phyloP scores from a whole-genome alignment of 2,329 filamentous ascomycete genomes.

The Colletotrichum endophyticum region DNA sequence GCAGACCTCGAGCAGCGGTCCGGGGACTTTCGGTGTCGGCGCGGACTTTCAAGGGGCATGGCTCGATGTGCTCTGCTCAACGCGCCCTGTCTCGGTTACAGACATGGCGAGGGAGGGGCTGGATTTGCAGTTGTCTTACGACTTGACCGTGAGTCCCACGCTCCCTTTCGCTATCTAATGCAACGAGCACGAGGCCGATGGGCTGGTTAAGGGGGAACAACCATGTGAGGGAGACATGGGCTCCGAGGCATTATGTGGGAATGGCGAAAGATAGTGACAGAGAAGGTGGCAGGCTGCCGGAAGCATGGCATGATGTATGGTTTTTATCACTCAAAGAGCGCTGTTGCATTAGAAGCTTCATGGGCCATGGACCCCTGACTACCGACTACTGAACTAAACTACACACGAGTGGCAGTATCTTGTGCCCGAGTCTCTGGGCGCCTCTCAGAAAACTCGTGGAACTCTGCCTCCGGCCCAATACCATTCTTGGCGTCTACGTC shows the following conservation, averaged over 20 bases:
- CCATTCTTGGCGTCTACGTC: slow-evolving; percentile 13
- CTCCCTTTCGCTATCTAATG: neutral
- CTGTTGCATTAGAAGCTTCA: neutral
- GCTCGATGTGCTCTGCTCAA: neutral
- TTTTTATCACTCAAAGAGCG: neutral
- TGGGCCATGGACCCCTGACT: neutral
- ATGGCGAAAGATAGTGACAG: neutral
- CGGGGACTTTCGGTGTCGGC: neutral
- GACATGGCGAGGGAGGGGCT: neutral
- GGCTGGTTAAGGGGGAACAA: neutral
- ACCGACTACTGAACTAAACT: neutral
- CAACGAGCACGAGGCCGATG: neutral
- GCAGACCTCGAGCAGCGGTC: neutral
- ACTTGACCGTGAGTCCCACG: neutral
- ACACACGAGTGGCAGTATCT: neutral
- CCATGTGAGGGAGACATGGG: neutral
- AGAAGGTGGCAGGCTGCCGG: neutral
- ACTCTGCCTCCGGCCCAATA: neutral
- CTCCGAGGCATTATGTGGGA: neutral
- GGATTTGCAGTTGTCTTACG: neutral
- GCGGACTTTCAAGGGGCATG: neutral
- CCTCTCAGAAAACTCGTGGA: neutral
- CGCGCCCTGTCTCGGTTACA: neutral
- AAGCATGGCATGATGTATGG: neutral
- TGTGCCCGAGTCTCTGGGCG: neutral